These are phyloP conservation scores for Haberlea rhodopensis DNA, from an alignment of 257 asterid species.

Conservation along the genomic window DNA sequence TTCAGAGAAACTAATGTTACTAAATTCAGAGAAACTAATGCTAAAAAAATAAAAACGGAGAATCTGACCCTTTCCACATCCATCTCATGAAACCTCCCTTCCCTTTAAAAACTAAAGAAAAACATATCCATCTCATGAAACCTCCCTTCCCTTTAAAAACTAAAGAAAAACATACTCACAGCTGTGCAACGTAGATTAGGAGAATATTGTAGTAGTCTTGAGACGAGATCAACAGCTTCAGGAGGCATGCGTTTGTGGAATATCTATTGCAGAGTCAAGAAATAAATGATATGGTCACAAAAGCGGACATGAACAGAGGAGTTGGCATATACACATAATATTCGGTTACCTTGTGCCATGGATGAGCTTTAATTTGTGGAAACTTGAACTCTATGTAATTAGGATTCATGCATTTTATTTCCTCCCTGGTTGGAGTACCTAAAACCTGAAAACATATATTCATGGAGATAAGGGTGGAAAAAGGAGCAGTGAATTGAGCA, in stretches of 20 bases:
- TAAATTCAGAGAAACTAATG: too few relatives aligned
- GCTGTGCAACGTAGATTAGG: slow-evolving; percentile 57
- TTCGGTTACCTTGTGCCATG: slow-evolving; percentile 57
- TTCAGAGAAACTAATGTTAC: too few relatives aligned
- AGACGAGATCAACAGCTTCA: slow-evolving; percentile 63
- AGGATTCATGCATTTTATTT: slow-evolving; percentile 67
- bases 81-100: too few relatives aligned
- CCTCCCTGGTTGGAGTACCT: slow-evolving; percentile 68
- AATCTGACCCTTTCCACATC: too few relatives aligned
- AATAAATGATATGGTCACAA: neutral
- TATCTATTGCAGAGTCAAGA: slow-evolving; percentile 33
- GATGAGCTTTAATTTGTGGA: slow-evolving; percentile 66
- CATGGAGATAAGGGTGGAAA: neutral
- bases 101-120: too few relatives aligned
- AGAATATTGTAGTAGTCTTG: slow-evolving; percentile 59
- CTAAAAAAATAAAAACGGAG: too few relatives aligned
- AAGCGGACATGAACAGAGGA: neutral
- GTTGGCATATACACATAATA: neutral
- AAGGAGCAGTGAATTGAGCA: neutral
- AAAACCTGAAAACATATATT: slow-evolving; percentile 39
- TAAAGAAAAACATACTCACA: slow-evolving; percentile 44
- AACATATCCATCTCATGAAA: too few relatives aligned
- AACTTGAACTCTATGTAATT: slow-evolving; percentile 57
- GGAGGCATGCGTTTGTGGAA: slow-evolving; percentile 65
- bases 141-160: too few relatives aligned